Evolutionary conservation across 140 eudicot genomes (phyloP), one percentile per base, ranked within the genome.

Genomic region (Oenanthe javanica): DNA sequence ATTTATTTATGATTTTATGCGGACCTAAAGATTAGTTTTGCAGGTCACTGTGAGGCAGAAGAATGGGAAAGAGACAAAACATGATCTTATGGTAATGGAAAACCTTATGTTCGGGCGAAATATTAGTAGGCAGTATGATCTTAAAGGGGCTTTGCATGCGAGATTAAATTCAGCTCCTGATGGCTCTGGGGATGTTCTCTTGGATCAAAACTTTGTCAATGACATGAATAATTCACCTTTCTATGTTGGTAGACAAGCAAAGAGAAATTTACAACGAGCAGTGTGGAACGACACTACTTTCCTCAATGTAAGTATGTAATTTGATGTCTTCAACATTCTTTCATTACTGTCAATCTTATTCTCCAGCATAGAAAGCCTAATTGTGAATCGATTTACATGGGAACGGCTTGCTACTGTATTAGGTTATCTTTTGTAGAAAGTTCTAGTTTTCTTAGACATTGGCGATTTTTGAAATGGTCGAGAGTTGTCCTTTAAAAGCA

Each of bases 81-180:
- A 90, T 46, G 97, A 88, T 85, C 84, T 93, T 59, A 86, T 93
- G 93, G 97, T 93, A 81, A 90, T 89, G 97, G 98, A 93, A 87
- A 93, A 93, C 82, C 87, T 93, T 64, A 91, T 91, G 12, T 93
- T 89, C 81, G 82, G 89, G 64, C 85, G 96, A 76, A 86, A 81
- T 52, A 67, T 89, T 15, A 61, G 77, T 27, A 82, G 92, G 64
- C 97, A 91, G 49, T 93, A 93, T 78, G 98, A 91, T 87, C 89
- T 93, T 16, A 93, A 93, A 86, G 98, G 98, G 31, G 97, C 98
- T 79, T 46, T 93, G 78, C 91, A 90, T 77, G 84, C 96, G 51
- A 91, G 97, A 48, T 86, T 86, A 80, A 89, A 72, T 79, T 63
- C 91, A 25, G 79, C 95, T 75, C 91, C 84, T 63, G 92, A 84